Evolutionary conservation across 768 basidiomycete genomes (phyloP), one percentile per base, ranked within the genome.

Genomic region (Kwoniella sp.): DNA sequence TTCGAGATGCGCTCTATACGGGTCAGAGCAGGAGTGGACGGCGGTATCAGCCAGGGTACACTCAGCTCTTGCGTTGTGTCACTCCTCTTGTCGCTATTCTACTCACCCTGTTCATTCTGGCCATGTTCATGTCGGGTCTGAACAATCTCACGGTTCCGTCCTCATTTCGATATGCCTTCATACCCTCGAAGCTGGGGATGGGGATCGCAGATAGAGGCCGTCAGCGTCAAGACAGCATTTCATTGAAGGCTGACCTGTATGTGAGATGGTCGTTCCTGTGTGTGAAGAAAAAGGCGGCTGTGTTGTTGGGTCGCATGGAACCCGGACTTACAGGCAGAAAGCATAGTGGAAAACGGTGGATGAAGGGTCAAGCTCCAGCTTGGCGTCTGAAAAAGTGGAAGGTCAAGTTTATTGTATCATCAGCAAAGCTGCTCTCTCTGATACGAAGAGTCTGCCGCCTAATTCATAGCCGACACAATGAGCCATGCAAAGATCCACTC

Each of bases 91-190:
- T 47, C 41, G 20, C 4, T 17, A 4, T n/a, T n/a, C n/a, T 7
- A 67, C 73, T 58, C 30, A 79, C 78, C 52, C 70, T 85, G 82
- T 92, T 92, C 93, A 98, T 93, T 28, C 94, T 88, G 75, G 88
- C 88, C 93, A 97, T 95, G 83, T 97, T 96, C 91, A 92, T 91
- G 82, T 96, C 92, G 2, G 94, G 95, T 51, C 94, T 84, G 85
- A 97, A 97, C 70, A 97, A 82, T 20, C 89, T 86, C 23, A 93
- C 86, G 28, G 85, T 87, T 37, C 89, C 93, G 54, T 86, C 82
- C 38, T 86, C 81, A 69, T 88, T 87, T 54, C 88, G 85, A 82
- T 95, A 97, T 0, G 94, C 94, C 79, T 97, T 97, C 86, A 96
- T 87, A 20, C 94, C 92, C 79, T 98, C 94, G 76, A 98, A 79